Percentiles rank a stretch among this genome's conserved stretches.
Evolutionary conservation across 352 stramenopile genomes (phyloP).

Genomic region (Globisporangium barbulae): DNA sequence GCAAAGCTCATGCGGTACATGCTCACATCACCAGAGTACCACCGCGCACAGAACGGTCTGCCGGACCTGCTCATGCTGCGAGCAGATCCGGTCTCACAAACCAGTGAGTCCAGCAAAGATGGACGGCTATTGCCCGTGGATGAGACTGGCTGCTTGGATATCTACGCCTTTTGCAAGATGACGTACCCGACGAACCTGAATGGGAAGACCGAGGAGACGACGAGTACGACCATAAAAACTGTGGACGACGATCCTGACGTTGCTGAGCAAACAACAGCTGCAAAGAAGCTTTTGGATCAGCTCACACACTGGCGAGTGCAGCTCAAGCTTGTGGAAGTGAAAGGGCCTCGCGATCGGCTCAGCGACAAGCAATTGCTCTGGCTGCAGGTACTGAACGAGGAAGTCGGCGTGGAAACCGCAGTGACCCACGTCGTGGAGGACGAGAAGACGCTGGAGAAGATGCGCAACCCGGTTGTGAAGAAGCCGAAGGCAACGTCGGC

Average conservation of each 20-base stretch:
- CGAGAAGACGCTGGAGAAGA: conserved; percentile 33
- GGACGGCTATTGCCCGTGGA: conserved; percentile 18
- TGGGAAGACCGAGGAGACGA: not conserved
- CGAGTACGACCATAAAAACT: not conserved
- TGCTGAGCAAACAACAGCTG: conserved; percentile 15
- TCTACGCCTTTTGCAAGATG: conserved; percentile 56
- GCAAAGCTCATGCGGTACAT: conserved; percentile 57
- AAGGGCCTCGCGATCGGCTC: conserved; percentile 78
- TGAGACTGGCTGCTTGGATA: conserved; percentile 37
- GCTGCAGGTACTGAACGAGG: conserved; percentile 59
- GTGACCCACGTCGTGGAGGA: conserved; percentile 79
- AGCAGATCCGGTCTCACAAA: conserved; percentile 15
- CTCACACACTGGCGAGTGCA: conserved; percentile 16
- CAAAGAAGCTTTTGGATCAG: conserved; percentile 20
- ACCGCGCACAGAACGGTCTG: conserved; percentile 68
- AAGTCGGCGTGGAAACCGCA: conserved; percentile 50
- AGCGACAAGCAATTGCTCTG: conserved; percentile 83
- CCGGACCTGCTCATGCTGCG: conserved; percentile 64
- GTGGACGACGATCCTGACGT: conserved; percentile 6
- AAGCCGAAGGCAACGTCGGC: conserved; percentile 17
- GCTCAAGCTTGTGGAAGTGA: conserved; percentile 84
- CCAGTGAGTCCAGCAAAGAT: too few species aligned
- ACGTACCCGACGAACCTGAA: conserved; percentile 47
- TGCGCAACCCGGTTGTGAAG: conserved; percentile 19
- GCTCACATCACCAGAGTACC: conserved; percentile 62